A percentile compares a stretch with the other conserved stretches of the same genome.
phyloP scores from a whole-genome alignment of 2,329 filamentous ascomycete genomes.

The Claviceps monticola region DNA sequence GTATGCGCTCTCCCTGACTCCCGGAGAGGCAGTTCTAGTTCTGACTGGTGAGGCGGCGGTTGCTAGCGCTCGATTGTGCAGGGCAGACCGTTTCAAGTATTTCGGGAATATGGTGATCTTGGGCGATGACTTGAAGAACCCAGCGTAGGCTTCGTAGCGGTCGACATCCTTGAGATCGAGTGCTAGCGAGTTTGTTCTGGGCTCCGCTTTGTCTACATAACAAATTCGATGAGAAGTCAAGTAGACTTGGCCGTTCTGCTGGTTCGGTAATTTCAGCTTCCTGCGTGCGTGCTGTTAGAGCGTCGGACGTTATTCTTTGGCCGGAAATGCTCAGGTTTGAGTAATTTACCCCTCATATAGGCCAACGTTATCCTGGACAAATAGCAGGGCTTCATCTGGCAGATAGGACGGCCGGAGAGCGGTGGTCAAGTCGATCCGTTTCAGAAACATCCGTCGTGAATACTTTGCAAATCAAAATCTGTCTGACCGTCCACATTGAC shows the following conservation, averaged over 20 bases:
- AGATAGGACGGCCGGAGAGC: constrained; percentile 85
- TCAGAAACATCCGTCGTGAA: constrained; percentile 83
- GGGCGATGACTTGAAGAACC: constrained; percentile 87
- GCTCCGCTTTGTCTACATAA: constrained; percentile 82
- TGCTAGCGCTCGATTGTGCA: constrained; percentile 39
- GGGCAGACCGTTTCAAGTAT: constrained; percentile 50
- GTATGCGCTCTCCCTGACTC: constrained; percentile 28
- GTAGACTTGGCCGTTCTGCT: constrained; percentile 93
- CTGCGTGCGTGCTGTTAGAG: constrained; percentile 30
- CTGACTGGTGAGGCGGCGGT: constrained; percentile 32
- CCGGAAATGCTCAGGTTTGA: constrained; percentile 7
- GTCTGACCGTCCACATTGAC: background rate
- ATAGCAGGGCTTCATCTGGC: constrained; percentile 85
- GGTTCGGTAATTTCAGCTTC: constrained; percentile 87
- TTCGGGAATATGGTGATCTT: constrained; percentile 88
- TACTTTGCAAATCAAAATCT: background rate
- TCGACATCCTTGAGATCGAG: constrained; percentile 87
- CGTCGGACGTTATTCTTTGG: background rate
- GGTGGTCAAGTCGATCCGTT: constrained; percentile 88
- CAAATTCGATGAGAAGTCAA: constrained; percentile 90
- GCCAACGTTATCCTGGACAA: constrained; percentile 94
- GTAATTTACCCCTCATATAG: constrained; percentile 80
- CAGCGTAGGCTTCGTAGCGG: constrained; percentile 78
- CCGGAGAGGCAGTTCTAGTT: constrained; percentile 32
- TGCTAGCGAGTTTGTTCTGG: constrained; percentile 69